A percentile compares a stretch with the other conserved stretches of the same genome.
These are phyloP conservation scores for Hypoxylon sp. DNA, from an alignment of 2,329 filamentous ascomycete genomes.

Conservation along the genomic window DNA sequence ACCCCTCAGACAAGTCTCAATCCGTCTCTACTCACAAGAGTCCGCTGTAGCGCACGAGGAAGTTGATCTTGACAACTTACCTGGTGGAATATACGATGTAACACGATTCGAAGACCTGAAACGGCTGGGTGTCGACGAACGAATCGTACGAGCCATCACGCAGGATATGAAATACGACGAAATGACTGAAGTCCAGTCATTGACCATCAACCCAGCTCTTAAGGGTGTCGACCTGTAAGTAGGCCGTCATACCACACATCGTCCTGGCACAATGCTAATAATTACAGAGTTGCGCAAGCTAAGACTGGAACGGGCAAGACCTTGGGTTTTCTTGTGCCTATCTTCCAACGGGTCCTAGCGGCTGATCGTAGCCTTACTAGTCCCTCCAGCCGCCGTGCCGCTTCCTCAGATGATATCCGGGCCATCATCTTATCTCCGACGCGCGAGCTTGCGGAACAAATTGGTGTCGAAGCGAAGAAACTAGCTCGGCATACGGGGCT, in stretches of 20 bases:
- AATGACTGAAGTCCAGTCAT: slow-evolving; percentile 93
- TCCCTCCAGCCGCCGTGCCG: slow-evolving; percentile 52
- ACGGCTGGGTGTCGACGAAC: slow-evolving; percentile 68
- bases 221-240: slow-evolving; percentile 85
- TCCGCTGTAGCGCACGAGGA: slow-evolving; percentile 38
- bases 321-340: slow-evolving; percentile 88
- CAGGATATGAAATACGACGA: slow-evolving; percentile 78
- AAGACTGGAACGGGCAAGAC: slow-evolving; percentile 99
- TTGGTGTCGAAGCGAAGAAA: slow-evolving; percentile 81
- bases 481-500: slow-evolving; percentile 75
- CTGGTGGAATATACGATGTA: slow-evolving; percentile 45
- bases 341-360: slow-evolving; percentile 81
- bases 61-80: slow-evolving; percentile 28
- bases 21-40: slow-evolving; percentile 45
- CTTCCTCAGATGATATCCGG: slow-evolving; percentile 70
- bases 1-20: slow-evolving; percentile 37
- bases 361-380: slow-evolving; percentile 71
- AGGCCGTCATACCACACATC: not conserved
- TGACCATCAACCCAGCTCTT: slow-evolving; percentile 84
- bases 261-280: slow-evolving; percentile 27
- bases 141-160: slow-evolving; percentile 76
- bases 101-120: slow-evolving; percentile 61
- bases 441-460: slow-evolving; percentile 84
- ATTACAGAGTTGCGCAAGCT: slow-evolving; percentile 83
- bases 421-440: slow-evolving; percentile 83